Conservation (phyloP, 768 basidiomycete genomes). For the Hygrocybe coccinea region DNA sequence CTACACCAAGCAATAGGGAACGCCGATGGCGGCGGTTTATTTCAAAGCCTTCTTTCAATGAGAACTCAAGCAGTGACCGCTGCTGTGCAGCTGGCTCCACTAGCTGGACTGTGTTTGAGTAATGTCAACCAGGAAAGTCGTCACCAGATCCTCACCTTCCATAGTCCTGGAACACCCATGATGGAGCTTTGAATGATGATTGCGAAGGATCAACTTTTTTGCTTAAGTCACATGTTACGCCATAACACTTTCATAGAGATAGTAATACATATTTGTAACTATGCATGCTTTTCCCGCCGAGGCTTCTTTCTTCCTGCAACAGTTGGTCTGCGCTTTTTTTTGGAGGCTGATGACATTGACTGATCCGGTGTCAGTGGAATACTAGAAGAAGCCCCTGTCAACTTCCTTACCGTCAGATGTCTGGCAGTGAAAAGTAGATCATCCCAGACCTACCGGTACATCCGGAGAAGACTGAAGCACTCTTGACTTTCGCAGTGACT, state of each 20-base stretch:
- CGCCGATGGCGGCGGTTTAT: background rate
- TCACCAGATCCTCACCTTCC: conserved; percentile 3
- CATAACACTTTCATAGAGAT: too few relatives aligned
- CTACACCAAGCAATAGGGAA: conserved; percentile 9
- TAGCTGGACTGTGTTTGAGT: background rate
- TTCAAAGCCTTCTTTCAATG: background rate
- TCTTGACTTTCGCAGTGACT: background rate
- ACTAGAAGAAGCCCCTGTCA: too few relatives aligned
- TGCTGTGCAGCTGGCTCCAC: conserved; percentile 1
- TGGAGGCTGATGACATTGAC: background rate
- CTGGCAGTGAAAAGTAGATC: too few relatives aligned
- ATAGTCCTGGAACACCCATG: conserved; percentile 8
- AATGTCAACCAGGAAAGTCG: background rate
- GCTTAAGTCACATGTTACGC: too few relatives aligned
- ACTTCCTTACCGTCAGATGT: too few relatives aligned
- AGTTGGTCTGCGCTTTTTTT: background rate
- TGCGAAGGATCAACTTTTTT: too few relatives aligned
- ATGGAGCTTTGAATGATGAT: too few relatives aligned
- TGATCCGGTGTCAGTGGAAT: background rate
- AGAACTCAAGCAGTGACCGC: conserved; percentile 1
- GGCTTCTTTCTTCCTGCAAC: background rate
- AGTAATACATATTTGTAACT: too few relatives aligned
- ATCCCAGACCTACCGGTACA: background rate
- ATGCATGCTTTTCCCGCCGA: background rate
- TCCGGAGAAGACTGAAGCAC: background rate